These are phyloP conservation scores for Blastobotrys ciferrii DNA, from an alignment of 1,139 yeast genomes.

Conservation along the genomic window DNA sequence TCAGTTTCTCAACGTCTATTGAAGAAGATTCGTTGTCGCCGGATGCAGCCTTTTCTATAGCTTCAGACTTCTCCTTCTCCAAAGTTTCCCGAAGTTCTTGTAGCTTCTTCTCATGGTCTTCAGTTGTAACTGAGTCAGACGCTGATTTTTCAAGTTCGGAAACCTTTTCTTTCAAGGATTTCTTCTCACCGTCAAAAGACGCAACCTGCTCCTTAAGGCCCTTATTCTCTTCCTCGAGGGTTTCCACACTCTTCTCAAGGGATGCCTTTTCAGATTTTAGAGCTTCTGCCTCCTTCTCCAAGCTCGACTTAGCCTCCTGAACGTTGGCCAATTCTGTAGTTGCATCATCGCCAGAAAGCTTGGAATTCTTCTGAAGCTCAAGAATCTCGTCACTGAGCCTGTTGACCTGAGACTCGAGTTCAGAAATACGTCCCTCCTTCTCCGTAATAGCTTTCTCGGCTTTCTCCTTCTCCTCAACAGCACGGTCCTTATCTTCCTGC, in stretches of 20 bases:
- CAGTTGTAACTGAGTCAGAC: background rate
- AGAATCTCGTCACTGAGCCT: slow-evolving; percentile 26
- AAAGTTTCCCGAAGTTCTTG: slow-evolving; percentile 10
- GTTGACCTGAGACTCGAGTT: slow-evolving; percentile 30
- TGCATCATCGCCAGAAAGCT: slow-evolving; percentile 9
- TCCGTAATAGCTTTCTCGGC: slow-evolving; percentile 17
- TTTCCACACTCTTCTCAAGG: slow-evolving; percentile 13
- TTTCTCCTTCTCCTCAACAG: slow-evolving; percentile 14
- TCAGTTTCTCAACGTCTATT: slow-evolving; percentile 5
- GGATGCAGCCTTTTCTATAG: slow-evolving; percentile 7
- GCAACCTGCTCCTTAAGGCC: background rate
- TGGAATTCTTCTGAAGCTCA: slow-evolving; percentile 21
- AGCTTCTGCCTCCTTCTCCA: slow-evolving; percentile 14
- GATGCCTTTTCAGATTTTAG: slow-evolving; percentile 14
- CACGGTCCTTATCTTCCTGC: slow-evolving; percentile 17
- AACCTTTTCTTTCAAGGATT: background rate
- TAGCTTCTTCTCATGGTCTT: slow-evolving; percentile 16
- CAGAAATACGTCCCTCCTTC: slow-evolving; percentile 28
- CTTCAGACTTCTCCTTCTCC: slow-evolving; percentile 10
- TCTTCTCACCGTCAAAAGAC: slow-evolving; percentile 2
- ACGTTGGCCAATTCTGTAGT: slow-evolving; percentile 9
- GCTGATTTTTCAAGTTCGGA: slow-evolving; percentile 1
- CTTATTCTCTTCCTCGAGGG: slow-evolving; percentile 9
- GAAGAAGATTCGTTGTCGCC: background rate
- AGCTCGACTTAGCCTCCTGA: slow-evolving; percentile 5